Percentiles rank a stretch among this genome's conserved stretches.
Evolutionary conservation across 129 eudicot genomes (phyloP).

Genomic region (Erigeron canadensis): DNA sequence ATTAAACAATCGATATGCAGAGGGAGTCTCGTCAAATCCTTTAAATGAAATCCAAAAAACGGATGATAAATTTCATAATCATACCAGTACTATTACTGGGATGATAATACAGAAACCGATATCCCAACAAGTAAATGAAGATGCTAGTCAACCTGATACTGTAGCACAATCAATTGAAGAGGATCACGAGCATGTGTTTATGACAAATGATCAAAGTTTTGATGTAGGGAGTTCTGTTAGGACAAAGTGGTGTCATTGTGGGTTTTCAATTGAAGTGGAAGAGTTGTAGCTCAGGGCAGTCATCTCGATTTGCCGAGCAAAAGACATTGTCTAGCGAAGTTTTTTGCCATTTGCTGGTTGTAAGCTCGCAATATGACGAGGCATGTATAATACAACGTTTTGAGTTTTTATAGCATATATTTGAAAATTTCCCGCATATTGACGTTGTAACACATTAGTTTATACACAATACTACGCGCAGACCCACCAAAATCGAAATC

Average conservation of each 20-base stretch:
- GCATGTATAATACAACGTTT: no score
- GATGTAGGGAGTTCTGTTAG: slow-evolving; percentile 41
- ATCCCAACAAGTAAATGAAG: slow-evolving; percentile 26
- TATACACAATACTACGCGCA: no score
- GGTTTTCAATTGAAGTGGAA: slow-evolving; percentile 76
- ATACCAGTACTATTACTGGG: slow-evolving; percentile 6
- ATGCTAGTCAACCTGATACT: slow-evolving; percentile 18
- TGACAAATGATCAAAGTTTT: slow-evolving; percentile 41
- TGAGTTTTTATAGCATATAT: no score
- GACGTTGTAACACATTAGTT: no score
- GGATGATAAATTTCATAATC: slow-evolving; percentile 11
- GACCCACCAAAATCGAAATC: no score
- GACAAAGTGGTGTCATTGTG: slow-evolving; percentile 71
- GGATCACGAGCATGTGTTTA: slow-evolving; percentile 72
- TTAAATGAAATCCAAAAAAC: slow-evolving; percentile 17
- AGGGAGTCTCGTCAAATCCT: slow-evolving; percentile 33
- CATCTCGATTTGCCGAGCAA: no score
- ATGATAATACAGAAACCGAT: slow-evolving; percentile 21
- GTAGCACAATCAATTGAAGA: slow-evolving; percentile 20
- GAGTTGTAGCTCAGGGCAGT: slow-evolving; percentile 44
- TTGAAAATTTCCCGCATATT: no score
- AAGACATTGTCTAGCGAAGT: no score
- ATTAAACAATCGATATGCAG: slow-evolving; percentile 55
- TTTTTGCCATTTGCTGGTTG: no score
- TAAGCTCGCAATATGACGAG: no score